Base-by-base conservation (phyloP, 202 grass and related monocot species). In the Schoenoplectus triqueter region DNA sequence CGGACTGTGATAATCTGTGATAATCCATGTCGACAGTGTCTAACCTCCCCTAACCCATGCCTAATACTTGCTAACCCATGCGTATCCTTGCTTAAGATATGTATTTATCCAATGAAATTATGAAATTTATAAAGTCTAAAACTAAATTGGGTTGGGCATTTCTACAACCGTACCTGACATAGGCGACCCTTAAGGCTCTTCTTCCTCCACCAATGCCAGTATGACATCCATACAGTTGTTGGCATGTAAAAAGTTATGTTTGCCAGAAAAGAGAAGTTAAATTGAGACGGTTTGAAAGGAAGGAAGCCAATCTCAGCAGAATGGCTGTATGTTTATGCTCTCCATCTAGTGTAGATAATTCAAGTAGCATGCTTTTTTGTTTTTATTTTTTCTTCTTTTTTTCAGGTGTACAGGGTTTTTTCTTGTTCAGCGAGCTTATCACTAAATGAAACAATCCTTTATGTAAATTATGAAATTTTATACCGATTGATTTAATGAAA, bases 381-480 rank as follows among this genome's bases (percentile, higher is more conserved):
- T 84, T 39, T 31, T 31, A 31, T 31, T 31, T 31, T 31, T 31
- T 31, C 31, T 31, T 31, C 69, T 70, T 80, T 73, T 64, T 51
- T 10, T 31, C 15, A 5, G 86, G 50, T 96, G 97, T 96, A 96
- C 89, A 96, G 90, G 90, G 67, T 20, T 59, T 83, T n/a, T 31
- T 1, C 22, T 83, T 57, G 48, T 71, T 69, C 21, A 71, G 51
- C n/a, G 7, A 10, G 81, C 46, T 66, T 83, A 48, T 69, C 31
- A 31, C 31, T 50, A 5, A 57, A 48, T 20, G 48, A 20, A 40
- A 54, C 39, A 70, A 87, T 82, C 64, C 39, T 83, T 91, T 72
- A 80, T 99, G 95, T 94, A 98, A 92, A 94, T 90, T 87, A 88
- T 85, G 90, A 79, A 57, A 41, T 61, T 47, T 54, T 55, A 71